These are phyloP conservation scores for Leccinum uliginosum DNA, from an alignment of 768 basidiomycete genomes.

Conservation along the genomic window DNA sequence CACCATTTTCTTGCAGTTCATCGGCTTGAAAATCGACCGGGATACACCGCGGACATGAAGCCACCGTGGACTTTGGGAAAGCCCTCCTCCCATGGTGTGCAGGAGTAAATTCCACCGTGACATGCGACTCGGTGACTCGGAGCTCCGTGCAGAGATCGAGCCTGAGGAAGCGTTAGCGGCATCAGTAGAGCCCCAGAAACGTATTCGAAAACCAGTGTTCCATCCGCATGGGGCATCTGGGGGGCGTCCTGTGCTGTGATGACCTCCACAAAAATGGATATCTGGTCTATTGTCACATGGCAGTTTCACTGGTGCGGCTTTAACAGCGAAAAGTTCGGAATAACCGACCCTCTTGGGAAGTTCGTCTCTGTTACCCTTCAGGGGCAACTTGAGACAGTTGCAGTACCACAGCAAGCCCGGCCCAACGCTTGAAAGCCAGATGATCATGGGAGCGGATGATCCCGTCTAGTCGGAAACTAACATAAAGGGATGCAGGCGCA, in stretches of 20 bases:
- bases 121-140: not conserved
- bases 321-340: conserved; percentile 11
- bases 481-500: conserved; percentile 9
- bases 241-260: conserved; percentile 43
- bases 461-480: conserved; percentile 32
- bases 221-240: conserved; percentile 35
- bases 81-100: not conserved
- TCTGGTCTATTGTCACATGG: not conserved
- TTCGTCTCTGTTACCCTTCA: conserved; percentile 2
- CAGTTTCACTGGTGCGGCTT: not conserved
- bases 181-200: not conserved
- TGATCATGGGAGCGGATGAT: conserved; percentile 38
- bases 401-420: conserved; percentile 18
- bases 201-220: conserved; percentile 3
- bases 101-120: conserved; percentile 33
- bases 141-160: not conserved
- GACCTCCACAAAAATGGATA: not conserved
- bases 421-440: conserved; percentile 17
- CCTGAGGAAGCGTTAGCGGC: not conserved
- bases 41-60: conserved; percentile 20
- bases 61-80: not conserved
- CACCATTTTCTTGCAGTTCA: conserved; percentile 2
- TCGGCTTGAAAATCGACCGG: conserved; percentile 1
- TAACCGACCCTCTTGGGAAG: conserved; percentile 32
- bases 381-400: conserved; percentile 20